A percentile compares a stretch with the other conserved stretches of the same genome.
Evolutionary conservation across 306 rosid genomes (phyloP).

Genomic region (Mimosa pudica): DNA sequence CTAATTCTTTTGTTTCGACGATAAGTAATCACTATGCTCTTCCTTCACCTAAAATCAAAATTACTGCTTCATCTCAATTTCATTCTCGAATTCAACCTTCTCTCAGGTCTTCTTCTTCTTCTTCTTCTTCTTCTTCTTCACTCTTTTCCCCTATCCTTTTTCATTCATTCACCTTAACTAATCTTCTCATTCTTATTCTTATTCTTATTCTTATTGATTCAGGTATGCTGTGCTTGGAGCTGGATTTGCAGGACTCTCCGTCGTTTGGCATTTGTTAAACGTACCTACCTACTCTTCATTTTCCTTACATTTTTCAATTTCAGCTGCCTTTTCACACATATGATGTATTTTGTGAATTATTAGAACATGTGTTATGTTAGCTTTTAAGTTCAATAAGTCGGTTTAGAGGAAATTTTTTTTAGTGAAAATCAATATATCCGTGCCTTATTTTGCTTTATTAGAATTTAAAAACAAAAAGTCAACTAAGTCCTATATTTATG

Average conservation of each 20-base stretch:
- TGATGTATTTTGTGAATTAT: no score
- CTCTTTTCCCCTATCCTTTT: not conserved
- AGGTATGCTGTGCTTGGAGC: constrained; percentile 95
- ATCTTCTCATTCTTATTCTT: constrained; percentile 3
- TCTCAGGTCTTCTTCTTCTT: constrained; percentile 50
- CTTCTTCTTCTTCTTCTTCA: not conserved
- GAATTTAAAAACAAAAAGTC: no score
- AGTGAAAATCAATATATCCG: no score
- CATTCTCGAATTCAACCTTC: constrained; percentile 45
- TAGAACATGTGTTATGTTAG: no score
- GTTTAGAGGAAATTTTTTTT: no score
- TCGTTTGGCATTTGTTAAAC: constrained; percentile 77
- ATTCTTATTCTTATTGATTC: constrained; percentile 26
- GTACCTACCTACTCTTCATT: constrained; percentile 28
- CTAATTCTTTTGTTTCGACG: constrained; percentile 17
- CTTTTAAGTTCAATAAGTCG: no score
- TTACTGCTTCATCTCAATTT: constrained; percentile 15
- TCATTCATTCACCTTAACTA: not conserved
- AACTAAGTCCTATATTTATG: no score
- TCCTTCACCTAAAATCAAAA: constrained; percentile 5
- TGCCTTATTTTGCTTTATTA: no score
- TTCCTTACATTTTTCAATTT: not conserved
- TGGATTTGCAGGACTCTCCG: constrained; percentile 91
- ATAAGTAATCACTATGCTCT: not conserved
- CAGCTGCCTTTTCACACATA: no score